Percentiles rank a stretch among this genome's conserved stretches.
Conservation (phyloP, 2,329 filamentous ascomycete species). For the Bisporella sp. region DNA sequence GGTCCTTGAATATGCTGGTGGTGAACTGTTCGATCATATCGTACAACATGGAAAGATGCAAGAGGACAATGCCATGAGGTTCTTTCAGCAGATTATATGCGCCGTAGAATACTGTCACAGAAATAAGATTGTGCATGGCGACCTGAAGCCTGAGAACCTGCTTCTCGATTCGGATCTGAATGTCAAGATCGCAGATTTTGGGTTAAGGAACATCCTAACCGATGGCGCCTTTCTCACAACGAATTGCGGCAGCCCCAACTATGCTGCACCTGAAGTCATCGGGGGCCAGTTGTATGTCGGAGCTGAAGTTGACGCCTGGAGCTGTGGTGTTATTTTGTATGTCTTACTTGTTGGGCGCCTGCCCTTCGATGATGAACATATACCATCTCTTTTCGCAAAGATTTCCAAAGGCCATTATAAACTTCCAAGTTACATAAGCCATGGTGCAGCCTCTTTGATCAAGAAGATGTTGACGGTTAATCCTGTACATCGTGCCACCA, state of each 20-base stretch:
- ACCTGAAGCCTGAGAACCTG: conserved; percentile 95
- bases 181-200: conserved; percentile 98
- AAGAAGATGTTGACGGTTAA: conserved; percentile 94
- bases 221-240: conserved; percentile 99
- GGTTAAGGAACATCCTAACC: conserved; percentile 99
- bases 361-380: conserved; percentile 97
- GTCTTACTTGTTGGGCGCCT: conserved; percentile 74
- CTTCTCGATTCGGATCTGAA: conserved; percentile 92
- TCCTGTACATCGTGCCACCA: conserved; percentile 87
- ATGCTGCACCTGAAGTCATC: conserved; percentile 95
- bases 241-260: conserved; percentile 96
- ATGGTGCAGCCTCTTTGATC: conserved; percentile 75
- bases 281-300: conserved; percentile 96
- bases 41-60: conserved; percentile 88
- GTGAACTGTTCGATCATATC: conserved; percentile 96
- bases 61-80: conserved; percentile 84
- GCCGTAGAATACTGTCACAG: conserved; percentile 98
- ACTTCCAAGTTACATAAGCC: conserved; percentile 84
- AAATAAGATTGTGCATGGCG: conserved; percentile 97
- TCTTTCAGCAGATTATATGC: conserved; percentile 99
- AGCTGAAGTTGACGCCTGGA: conserved; percentile 98
- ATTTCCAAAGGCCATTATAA: conserved; percentile 92
- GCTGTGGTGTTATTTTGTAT: conserved; percentile 85
- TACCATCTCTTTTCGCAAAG: conserved; percentile 94
- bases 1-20: conserved; percentile 96